These are phyloP conservation scores for Orbilia brochopaga DNA, from an alignment of 2,329 filamentous ascomycete genomes.

Conservation along the genomic window DNA sequence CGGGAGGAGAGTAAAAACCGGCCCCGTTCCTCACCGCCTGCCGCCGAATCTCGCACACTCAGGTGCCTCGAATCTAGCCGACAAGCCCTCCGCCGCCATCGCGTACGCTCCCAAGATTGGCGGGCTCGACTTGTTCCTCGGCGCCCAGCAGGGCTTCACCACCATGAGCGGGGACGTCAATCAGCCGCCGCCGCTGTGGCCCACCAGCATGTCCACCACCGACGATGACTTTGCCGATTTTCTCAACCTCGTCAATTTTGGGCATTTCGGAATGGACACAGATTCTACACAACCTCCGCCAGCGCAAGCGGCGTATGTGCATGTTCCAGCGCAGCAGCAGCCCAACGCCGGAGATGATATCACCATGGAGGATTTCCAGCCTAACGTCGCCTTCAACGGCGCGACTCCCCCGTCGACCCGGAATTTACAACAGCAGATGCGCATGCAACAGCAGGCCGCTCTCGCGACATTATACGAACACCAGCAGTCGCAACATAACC, in stretches of 20 bases:
- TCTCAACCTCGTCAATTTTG: conserved; percentile 48
- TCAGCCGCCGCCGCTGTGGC: conserved; percentile 34
- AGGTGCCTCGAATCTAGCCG: background rate
- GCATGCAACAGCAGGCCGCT: conserved; percentile 26
- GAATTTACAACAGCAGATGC: conserved; percentile 37
- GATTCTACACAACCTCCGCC: conserved; percentile 27
- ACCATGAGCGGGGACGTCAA: conserved; percentile 38
- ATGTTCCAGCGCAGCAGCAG: conserved; percentile 15
- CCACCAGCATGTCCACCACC: conserved; percentile 29
- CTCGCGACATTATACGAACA: conserved; percentile 46
- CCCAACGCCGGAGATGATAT: conserved; percentile 30
- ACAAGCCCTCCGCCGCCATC: background rate
- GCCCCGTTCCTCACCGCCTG: conserved; percentile 11
- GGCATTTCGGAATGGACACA: conserved; percentile 42
- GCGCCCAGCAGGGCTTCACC: conserved; percentile 18
- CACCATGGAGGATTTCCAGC: conserved; percentile 45
- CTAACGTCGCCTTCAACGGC: conserved; percentile 22
- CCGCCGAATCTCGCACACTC: conserved; percentile 11
- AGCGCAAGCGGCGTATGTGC: background rate
- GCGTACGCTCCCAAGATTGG: conserved; percentile 10
- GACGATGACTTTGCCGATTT: conserved; percentile 49
- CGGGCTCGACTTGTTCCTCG: conserved; percentile 27
- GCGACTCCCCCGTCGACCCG: conserved; percentile 24
- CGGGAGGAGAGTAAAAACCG: conserved; percentile 27
- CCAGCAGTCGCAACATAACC: conserved; percentile 19